A percentile compares a stretch with the other conserved stretches of the same genome.
Evolutionary conservation across 169 alveolate species (phyloP).

Genomic region (Plasmodium gonderi): DNA sequence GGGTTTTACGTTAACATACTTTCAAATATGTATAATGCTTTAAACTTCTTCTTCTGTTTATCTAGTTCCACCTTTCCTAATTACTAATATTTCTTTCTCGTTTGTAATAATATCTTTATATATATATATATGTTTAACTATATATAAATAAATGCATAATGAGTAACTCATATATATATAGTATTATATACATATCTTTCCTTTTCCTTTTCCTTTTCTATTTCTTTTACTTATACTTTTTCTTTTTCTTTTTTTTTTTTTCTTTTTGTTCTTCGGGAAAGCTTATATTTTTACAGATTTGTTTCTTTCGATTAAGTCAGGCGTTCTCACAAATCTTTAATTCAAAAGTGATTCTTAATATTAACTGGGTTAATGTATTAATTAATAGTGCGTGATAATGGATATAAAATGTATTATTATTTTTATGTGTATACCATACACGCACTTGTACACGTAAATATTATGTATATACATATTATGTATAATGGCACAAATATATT

Average conservation of each 20-base stretch:
- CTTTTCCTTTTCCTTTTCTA: constrained; percentile 4
- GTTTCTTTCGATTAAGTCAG: constrained; percentile 36
- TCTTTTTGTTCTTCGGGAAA: constrained; percentile 8
- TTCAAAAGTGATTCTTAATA: constrained; percentile 17
- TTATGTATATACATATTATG: not conserved
- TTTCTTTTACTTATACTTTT: too few relatives aligned
- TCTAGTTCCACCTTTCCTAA: not conserved
- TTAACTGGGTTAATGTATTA: constrained; percentile 2
- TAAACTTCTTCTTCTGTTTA: constrained; percentile 15
- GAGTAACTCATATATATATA: not conserved
- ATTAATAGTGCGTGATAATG: constrained; percentile 2
- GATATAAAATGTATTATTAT: constrained; percentile 15
- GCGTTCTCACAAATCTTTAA: constrained; percentile 51
- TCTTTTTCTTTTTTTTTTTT: not conserved
- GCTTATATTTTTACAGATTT: constrained; percentile 2
- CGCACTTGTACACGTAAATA: not conserved
- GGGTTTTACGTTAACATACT: constrained; percentile 69
- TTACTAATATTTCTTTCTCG: not conserved
- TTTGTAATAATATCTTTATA: constrained; percentile 7
- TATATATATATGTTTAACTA: not conserved
- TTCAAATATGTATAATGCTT: constrained; percentile 58
- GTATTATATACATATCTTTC: not conserved
- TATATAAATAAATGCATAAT: not conserved
- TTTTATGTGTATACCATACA: constrained; percentile 41
- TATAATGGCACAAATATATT: not conserved